Conservation (phyloP, 1,284 basidiomycete species). For the Chalciporus sp. region DNA sequence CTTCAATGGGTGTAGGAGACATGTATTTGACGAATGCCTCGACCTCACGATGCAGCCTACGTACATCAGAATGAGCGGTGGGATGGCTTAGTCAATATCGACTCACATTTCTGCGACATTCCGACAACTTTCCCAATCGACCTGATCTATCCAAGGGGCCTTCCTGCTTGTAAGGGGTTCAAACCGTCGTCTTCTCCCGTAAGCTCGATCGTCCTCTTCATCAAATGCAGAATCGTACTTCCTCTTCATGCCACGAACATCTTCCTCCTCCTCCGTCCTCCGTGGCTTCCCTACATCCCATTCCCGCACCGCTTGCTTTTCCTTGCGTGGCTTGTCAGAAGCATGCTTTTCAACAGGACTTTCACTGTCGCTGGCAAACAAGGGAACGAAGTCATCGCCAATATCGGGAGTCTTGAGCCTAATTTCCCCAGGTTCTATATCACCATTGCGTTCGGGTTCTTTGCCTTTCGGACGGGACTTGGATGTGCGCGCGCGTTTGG, state of each 20-base stretch:
- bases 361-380: constrained; percentile 43
- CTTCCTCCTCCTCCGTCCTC: constrained; percentile 28
- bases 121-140: constrained; percentile 77
- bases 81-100: constrained; percentile 4
- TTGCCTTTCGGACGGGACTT: constrained; percentile 21
- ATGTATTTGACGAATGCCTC: constrained; percentile 87
- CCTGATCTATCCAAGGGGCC: constrained; percentile 79
- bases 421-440: constrained; percentile 11
- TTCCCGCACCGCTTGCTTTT: constrained; percentile 41
- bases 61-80: constrained; percentile 1
- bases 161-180: constrained; percentile 52
- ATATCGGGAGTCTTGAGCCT: constrained; percentile 22
- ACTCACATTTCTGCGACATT: constrained; percentile 83
- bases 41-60: constrained; percentile 83
- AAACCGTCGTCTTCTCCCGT: constrained; percentile 50
- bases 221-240: constrained; percentile 48
- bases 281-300: constrained; percentile 43
- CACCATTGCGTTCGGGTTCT: constrained; percentile 6
- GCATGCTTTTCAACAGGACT: constrained; percentile 19
- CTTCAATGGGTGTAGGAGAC: constrained; percentile 83
- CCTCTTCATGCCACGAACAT: constrained; percentile 39
- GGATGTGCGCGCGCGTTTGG: constrained; percentile 22
- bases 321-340: constrained; percentile 25
- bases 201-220: constrained; percentile 44
- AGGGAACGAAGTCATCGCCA: constrained; percentile 64